A percentile compares a stretch with the other conserved stretches of the same genome.
phyloP scores from a whole-genome alignment of 495 filamentous ascomycete species.

The Xylaria castorea region DNA sequence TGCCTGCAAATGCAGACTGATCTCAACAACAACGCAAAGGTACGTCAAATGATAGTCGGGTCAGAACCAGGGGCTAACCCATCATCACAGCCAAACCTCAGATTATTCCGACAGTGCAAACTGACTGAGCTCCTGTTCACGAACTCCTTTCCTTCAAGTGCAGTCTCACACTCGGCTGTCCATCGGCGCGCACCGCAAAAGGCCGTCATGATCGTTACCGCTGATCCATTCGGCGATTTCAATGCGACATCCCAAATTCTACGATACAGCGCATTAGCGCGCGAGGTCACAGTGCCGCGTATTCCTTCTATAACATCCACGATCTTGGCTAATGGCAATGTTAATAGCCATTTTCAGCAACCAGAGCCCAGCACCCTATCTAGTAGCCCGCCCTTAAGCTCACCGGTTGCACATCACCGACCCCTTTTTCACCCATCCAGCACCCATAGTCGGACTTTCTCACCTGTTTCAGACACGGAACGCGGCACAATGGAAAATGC shows the following conservation, averaged over 20 bases:
- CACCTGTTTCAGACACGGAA: conserved; percentile 57
- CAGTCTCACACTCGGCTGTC: conserved; percentile 51
- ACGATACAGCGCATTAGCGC: conserved; percentile 90
- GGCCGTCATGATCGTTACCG: conserved; percentile 94
- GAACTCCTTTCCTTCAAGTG: conserved; percentile 83
- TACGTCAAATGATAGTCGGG: conserved; percentile 43
- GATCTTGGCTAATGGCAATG: conserved; percentile 44
- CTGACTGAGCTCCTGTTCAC: conserved; percentile 96
- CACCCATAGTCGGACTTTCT: conserved; percentile 42
- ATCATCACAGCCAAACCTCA: conserved; percentile 68
- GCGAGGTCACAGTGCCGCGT: conserved; percentile 91
- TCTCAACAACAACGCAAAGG: conserved; percentile 74
- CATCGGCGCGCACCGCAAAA: conserved; percentile 70
- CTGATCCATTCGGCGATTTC: conserved; percentile 92
- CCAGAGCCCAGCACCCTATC: conserved; percentile 39
- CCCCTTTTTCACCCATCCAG: conserved; percentile 51
- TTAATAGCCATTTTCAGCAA: conserved; percentile 57
- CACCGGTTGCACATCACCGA: conserved; percentile 40
- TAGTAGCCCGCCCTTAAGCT: conserved; percentile 46
- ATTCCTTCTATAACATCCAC: conserved; percentile 73
- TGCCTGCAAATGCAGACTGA: conserved; percentile 96
- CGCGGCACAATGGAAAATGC: conserved; percentile 78
- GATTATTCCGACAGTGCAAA: conserved; percentile 95
- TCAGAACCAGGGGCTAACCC: conserved; percentile 28
- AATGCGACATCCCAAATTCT: conserved; percentile 97